These are phyloP conservation scores for Boletus reticuloceps DNA, from an alignment of 768 basidiomycete species.

Conservation along the genomic window DNA sequence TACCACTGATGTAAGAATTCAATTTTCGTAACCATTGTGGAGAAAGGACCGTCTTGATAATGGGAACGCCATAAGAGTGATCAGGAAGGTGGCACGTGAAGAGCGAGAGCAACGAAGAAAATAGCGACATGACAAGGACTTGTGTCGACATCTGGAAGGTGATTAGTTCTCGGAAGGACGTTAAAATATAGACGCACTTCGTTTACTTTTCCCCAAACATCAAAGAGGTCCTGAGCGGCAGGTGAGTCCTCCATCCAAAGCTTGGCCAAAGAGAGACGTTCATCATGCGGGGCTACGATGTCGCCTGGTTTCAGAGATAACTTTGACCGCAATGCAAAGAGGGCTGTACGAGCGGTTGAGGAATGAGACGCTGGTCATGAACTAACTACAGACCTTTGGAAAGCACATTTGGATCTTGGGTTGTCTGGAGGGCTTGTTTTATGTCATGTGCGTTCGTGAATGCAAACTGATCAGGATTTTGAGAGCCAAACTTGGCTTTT, in stretches of 20 bases:
- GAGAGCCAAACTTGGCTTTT: conserved; percentile 19
- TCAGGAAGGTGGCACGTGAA: conserved; percentile 68
- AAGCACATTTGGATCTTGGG: conserved; percentile 12
- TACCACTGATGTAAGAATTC: conserved; percentile 59
- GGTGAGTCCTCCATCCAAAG: conserved; percentile 60
- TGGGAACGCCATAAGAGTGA: conserved; percentile 59
- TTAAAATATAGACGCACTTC: conserved; percentile 39
- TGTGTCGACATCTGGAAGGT: conserved; percentile 39
- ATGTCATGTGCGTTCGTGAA: conserved; percentile 26
- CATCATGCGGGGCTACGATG: conserved; percentile 52
- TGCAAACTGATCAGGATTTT: conserved; percentile 3
- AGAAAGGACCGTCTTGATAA: conserved; percentile 59
- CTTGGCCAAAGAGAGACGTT: conserved; percentile 55
- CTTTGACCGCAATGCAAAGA: conserved; percentile 55
- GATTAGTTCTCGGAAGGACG: neutral
- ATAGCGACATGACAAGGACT: conserved; percentile 45
- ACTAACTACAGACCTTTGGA: conserved; percentile 21
- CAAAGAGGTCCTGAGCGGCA: conserved; percentile 59
- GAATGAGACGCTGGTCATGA: neutral
- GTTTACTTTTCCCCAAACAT: conserved; percentile 54
- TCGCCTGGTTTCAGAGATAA: conserved; percentile 53
- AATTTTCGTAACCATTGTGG: conserved; percentile 54
- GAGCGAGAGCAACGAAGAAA: conserved; percentile 60
- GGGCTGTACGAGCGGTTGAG: conserved; percentile 24
- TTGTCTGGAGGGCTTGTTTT: conserved; percentile 12